Conservation (phyloP, 1,284 basidiomycete genomes). For the Paramarasmius palmivorus region DNA sequence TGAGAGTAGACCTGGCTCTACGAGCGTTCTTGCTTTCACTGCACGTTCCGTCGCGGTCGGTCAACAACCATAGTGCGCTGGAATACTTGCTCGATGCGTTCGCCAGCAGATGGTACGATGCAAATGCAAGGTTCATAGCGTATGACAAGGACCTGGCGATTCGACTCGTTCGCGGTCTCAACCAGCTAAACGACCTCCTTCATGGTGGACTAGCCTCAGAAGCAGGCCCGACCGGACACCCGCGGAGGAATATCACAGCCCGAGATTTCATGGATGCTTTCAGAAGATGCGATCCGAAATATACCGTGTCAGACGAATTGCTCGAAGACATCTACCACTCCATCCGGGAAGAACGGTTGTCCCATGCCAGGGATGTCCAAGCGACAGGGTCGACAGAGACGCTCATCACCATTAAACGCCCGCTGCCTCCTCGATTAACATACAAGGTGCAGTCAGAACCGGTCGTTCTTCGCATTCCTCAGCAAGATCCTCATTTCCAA, state of each 20-base stretch:
- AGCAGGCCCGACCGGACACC: conserved; percentile 61
- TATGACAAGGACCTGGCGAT: conserved; percentile 80
- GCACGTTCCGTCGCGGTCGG: conserved; percentile 59
- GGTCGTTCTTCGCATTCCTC: conserved; percentile 81
- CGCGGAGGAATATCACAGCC: conserved; percentile 62
- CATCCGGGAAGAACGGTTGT: conserved; percentile 70
- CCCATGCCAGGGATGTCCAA: conserved; percentile 63
- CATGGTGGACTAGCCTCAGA: conserved; percentile 66
- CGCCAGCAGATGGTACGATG: conserved; percentile 85
- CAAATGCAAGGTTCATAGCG: conserved; percentile 78
- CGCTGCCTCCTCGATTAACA: conserved; percentile 75
- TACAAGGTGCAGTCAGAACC: conserved; percentile 85
- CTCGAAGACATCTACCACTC: conserved; percentile 79
- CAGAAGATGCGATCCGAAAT: conserved; percentile 68
- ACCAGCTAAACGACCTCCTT: conserved; percentile 83
- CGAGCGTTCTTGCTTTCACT: conserved; percentile 86
- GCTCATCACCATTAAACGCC: conserved; percentile 68
- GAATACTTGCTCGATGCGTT: conserved; percentile 84
- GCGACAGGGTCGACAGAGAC: conserved; percentile 45
- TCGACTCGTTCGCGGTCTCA: conserved; percentile 81
- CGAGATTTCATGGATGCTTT: conserved; percentile 83
- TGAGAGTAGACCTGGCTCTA: conserved; percentile 88
- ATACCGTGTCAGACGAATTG: conserved; percentile 70
- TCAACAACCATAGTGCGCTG: conserved; percentile 45
- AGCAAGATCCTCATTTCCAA: conserved; percentile 73